A percentile compares a stretch with the other conserved stretches of the same genome.
Evolutionary conservation across 441 rosid genomes (phyloP).

Genomic region (Aleurites moluccanus): DNA sequence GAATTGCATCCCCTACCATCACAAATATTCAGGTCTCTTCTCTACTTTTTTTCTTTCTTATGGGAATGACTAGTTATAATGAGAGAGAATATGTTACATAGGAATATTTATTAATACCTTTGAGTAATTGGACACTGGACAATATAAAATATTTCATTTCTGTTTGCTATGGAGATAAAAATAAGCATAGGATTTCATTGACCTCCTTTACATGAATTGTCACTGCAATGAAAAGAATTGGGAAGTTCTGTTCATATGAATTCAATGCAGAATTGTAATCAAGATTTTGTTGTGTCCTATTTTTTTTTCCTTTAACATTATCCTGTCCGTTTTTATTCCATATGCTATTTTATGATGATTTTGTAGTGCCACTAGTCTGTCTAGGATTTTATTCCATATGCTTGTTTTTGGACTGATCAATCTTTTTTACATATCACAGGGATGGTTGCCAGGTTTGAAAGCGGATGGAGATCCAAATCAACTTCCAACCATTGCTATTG

Average conservation of each 20-base stretch:
- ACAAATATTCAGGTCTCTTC: constrained; percentile 82
- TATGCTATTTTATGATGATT: background rate
- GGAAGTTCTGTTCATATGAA: background rate
- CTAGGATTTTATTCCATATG: background rate
- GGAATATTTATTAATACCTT: background rate
- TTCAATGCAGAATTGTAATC: background rate
- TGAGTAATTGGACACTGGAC: background rate
- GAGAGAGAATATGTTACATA: background rate
- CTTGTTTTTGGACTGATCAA: background rate
- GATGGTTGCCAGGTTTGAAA: constrained; percentile 93
- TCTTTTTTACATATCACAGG: constrained; percentile 46
- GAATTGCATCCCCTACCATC: constrained; percentile 71
- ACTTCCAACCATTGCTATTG: constrained; percentile 92
- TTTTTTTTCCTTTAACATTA: background rate
- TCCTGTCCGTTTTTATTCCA: background rate
- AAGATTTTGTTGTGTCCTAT: too few species aligned
- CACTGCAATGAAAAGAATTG: background rate
- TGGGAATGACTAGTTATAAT: constrained; percentile 1
- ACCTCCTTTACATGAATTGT: background rate
- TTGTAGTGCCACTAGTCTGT: background rate
- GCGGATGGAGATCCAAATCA: constrained; percentile 87
- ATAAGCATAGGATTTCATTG: background rate
- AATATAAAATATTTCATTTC: background rate
- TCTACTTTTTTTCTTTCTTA: constrained; percentile 12
- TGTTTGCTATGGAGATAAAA: background rate